These are phyloP conservation scores for Knoxia roxburghii DNA, from an alignment of 257 asterid species.

Conservation along the genomic window DNA sequence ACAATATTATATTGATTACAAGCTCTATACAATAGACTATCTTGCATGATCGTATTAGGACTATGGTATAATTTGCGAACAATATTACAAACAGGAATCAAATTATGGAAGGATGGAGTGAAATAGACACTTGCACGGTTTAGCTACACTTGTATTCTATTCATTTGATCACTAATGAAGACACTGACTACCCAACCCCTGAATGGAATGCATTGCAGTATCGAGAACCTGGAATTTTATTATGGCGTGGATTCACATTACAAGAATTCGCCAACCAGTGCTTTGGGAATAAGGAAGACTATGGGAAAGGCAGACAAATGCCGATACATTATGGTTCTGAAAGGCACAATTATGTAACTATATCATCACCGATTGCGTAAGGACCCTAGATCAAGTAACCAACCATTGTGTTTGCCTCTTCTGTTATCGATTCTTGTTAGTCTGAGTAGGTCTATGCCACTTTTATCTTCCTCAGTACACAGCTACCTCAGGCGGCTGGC, in stretches of 20 bases:
- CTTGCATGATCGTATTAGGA: too few species aligned
- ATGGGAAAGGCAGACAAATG: slow-evolving; percentile 98
- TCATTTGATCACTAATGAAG: neutral
- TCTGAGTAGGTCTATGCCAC: neutral
- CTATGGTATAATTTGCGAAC: too few species aligned
- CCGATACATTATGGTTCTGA: slow-evolving; percentile 85
- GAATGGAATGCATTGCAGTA: slow-evolving; percentile 35
- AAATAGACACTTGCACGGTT: neutral
- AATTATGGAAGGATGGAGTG: too few species aligned
- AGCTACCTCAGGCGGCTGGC: slow-evolving; percentile 96
- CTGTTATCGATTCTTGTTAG: neutral
- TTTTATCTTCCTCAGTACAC: slow-evolving; percentile 52
- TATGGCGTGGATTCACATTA: slow-evolving; percentile 88
- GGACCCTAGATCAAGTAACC: slow-evolving; percentile 3
- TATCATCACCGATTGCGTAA: slow-evolving; percentile 89
- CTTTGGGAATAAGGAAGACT: slow-evolving; percentile 63
- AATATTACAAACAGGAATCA: too few species aligned
- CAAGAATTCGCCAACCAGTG: slow-evolving; percentile 73
- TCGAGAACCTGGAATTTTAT: slow-evolving; percentile 79
- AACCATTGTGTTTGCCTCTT: neutral
- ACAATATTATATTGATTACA: too few species aligned
- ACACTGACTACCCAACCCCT: neutral
- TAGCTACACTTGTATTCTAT: neutral
- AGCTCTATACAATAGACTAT: too few species aligned
- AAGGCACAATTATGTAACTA: slow-evolving; percentile 54